Conservation (phyloP, 164 flowering plant genomes). For the Piper betle region DNA sequence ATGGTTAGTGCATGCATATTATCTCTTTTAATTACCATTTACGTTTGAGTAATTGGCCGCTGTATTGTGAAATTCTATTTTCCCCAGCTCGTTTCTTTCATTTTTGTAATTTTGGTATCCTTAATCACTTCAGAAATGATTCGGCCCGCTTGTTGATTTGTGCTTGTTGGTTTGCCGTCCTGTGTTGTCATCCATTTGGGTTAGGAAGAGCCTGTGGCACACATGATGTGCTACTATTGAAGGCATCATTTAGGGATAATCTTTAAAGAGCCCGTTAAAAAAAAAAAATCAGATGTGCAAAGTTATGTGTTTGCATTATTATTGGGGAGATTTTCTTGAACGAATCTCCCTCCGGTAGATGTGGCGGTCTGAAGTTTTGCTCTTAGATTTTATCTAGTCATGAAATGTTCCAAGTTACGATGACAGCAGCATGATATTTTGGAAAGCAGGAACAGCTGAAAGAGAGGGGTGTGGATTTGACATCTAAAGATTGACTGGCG, state of each 20-base stretch:
- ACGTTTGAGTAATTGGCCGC: background rate
- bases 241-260: background rate
- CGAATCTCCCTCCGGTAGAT: too few species aligned
- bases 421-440: too few species aligned
- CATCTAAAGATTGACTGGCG: background rate
- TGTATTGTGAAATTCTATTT: too few species aligned
- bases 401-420: background rate
- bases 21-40: background rate
- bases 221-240: background rate
- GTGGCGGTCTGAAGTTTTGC: background rate
- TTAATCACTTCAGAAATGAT: background rate
- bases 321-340: too few species aligned
- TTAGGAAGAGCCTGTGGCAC: background rate
- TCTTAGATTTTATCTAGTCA: too few species aligned
- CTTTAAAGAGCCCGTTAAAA: too few species aligned
- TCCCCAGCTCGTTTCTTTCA: too few species aligned
- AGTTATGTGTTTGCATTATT: background rate
- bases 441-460: background rate
- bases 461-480: background rate
- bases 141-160: too few species aligned
- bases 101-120: background rate
- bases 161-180: too few species aligned
- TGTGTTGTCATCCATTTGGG: background rate
- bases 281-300: background rate
- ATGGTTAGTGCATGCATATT: constrained; percentile 27